Base-by-base conservation (phyloP, 2,329 filamentous ascomycete species). In the Colletotrichum lentis region DNA sequence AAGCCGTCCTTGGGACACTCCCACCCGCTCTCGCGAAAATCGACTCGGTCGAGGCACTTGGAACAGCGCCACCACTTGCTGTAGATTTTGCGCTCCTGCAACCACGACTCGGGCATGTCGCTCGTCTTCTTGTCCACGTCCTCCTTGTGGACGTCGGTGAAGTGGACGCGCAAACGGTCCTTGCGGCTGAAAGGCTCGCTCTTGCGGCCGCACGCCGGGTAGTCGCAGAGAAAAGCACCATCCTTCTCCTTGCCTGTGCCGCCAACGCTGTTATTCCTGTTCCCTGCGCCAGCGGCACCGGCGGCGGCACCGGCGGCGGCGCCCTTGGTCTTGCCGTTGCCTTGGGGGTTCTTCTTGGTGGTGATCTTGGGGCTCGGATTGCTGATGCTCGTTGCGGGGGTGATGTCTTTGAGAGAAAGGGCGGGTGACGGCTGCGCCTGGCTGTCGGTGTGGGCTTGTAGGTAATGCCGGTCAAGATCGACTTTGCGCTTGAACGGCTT, bases 151-250 rank as follows among this genome's bases (percentile, higher is more conserved):
- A 78, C 85, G 43, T 85, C 81, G 31, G 85, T 81, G 41, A 86
- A 79, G 73, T 88, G 86, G 63, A 86, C 84, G 43, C 86, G 81
- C 73, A 82, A 85, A 74, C 88, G 86, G 71, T 88, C 86, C 41
- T 83, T 81, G 41, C 86, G 81, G 71, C 80, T 79, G 72, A 88
- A 88, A 1, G 84, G 81, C 1, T 80, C 76, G 6, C 73, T 73
- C 46, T 76, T 77, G 8, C 86, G 82, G 24, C 74, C 69, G 73
- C 86, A 88, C 46, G 74, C 77, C 24, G 77, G 74, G 71, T 86
- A 87, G 78, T 88, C 85, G 75, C 86, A 88, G 22, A 47, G 35
- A 47, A 74, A 76, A 71, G 79, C 84, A 10, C 77, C 75, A 12
- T 80, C 77, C 71, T 83, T 84, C 49, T 80, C 72, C 18, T 77